phyloP scores from a whole-genome alignment of 257 asterid species.

The Echites panduratus region DNA sequence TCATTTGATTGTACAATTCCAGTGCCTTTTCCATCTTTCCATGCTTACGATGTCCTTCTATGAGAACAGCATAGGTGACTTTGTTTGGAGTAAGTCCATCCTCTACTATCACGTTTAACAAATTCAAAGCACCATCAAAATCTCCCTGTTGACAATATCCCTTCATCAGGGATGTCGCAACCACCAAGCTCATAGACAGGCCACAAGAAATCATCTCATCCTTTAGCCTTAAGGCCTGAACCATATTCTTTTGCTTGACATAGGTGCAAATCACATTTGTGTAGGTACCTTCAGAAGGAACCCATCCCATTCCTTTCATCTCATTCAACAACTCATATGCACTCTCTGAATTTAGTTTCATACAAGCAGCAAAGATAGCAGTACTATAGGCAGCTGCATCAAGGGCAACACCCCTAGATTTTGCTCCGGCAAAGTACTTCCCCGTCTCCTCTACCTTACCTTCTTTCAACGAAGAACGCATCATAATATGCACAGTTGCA shows the following conservation, averaged over 20 bases:
- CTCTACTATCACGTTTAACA: constrained; percentile 43
- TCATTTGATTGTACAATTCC: constrained; percentile 53
- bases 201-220: constrained; percentile 72
- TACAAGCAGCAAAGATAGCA: constrained; percentile 57
- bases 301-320: constrained; percentile 67
- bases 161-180: constrained; percentile 80
- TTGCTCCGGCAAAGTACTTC: constrained; percentile 47
- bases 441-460: constrained; percentile 52
- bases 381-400: constrained; percentile 37
- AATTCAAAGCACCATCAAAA: constrained; percentile 47
- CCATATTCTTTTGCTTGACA: constrained; percentile 60
- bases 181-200: constrained; percentile 53
- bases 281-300: constrained; percentile 54
- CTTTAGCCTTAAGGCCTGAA: constrained; percentile 55
- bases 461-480: constrained; percentile 51
- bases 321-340: constrained; percentile 56
- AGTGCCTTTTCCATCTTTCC: constrained; percentile 52
- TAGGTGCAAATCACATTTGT: constrained; percentile 47
- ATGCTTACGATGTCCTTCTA: constrained; percentile 67
- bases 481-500: constrained; percentile 53
- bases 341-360: constrained; percentile 25
- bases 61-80: constrained; percentile 73
- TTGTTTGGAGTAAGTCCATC: constrained; percentile 59
- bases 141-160: constrained; percentile 64
- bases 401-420: constrained; percentile 42